Evolutionary conservation across 768 basidiomycete species (phyloP), one percentile per base, ranked within the genome.

Genomic region (Trametes cinnabarina): DNA sequence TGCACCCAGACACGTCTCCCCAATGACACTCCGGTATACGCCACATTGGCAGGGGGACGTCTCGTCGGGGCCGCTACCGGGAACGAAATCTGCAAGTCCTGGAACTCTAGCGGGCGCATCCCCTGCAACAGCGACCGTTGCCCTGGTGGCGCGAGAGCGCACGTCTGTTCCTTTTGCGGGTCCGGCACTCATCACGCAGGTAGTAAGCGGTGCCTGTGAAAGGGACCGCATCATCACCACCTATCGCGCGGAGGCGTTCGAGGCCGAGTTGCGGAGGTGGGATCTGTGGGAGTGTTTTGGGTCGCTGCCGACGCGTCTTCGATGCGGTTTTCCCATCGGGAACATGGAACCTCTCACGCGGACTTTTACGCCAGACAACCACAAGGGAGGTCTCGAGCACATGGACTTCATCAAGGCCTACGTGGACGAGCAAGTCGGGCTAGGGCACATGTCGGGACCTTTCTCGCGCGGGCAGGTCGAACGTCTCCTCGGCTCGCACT

Each of bases 161-260:
- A 60, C 44, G 17, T 20, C 30, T 60, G 59, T 28, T 60, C 59
- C 15, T 51, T 60, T 48, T 60, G 59, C 42, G 47, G 59, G 26
- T 26, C 59, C 59, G 7, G 47, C 15, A 25, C 19, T n/a, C 59
- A 60, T 55, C 47, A 48, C 43, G 47, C 52, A 30, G 53, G 35
- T 34, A 50, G 47, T 55, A 50, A 44, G 47, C 47, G 43, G 41
- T 60, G 59, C 42, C 2, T 60, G 51, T 57, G 55, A 57, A 20
- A 10, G 47, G 20, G 55, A 57, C 25, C 22, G 49, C 12, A 44
- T 46, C 23, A 51, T 46, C 17, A 51, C 57, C 4, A 35, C 57
- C 2, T 51, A 51, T 19, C 25, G 32, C 4, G 50, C 57, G 10
- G 42, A 46, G 15, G 48, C 17, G 15, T 51, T 58, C 25, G 49